Percentiles rank a stretch among this genome's conserved stretches.
Conservation (phyloP, 345 rosid species). For the Euclidium syriacum region DNA sequence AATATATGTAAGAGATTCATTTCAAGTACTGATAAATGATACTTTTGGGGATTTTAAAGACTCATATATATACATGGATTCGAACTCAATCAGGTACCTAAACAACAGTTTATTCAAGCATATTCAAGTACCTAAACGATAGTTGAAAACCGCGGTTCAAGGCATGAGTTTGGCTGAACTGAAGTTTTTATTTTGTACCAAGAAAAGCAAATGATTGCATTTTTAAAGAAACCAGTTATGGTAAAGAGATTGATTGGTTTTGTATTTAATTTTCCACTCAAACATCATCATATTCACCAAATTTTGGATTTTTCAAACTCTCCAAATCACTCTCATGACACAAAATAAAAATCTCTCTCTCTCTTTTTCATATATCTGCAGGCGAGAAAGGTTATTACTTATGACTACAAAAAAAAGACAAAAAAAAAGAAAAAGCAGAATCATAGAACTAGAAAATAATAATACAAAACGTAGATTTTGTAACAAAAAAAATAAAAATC, state of each 20-base stretch:
- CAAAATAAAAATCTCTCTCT: not conserved
- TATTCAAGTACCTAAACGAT: no score
- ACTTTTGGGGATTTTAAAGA: no score
- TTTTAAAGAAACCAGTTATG: no score
- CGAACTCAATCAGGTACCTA: no score
- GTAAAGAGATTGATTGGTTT: not conserved
- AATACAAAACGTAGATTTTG: not conserved
- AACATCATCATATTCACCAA: not conserved
- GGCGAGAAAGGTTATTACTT: constrained; percentile 8
- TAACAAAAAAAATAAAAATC: constrained; percentile 1
- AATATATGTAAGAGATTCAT: no score
- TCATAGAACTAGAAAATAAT: not conserved
- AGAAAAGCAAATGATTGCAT: no score
- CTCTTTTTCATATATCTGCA: constrained; percentile 16
- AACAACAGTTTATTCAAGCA: no score
- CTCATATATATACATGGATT: no score
- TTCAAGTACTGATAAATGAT: no score
- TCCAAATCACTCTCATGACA: not conserved
- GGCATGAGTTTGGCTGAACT: no score
- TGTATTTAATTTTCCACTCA: not conserved
- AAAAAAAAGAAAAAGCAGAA: not conserved
- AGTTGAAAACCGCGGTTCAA: no score
- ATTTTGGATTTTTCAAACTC: not conserved
- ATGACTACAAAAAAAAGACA: not conserved
- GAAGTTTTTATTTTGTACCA: no score